These are phyloP conservation scores for Lachnellula suecica DNA, from an alignment of 2,329 filamentous ascomycete species.

Conservation along the genomic window DNA sequence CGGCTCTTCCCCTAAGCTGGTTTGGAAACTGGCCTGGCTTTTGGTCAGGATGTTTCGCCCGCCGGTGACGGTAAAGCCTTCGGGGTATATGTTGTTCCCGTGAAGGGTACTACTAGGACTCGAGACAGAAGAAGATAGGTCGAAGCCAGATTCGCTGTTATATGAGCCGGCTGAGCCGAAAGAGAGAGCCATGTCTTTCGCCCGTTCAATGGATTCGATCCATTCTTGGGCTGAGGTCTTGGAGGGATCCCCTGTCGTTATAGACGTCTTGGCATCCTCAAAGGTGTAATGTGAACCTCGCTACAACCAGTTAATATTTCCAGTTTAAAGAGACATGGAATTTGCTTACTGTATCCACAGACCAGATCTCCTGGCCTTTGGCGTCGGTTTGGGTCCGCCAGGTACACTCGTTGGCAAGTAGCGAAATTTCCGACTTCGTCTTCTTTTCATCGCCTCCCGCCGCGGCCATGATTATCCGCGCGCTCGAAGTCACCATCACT, in stretches of 20 bases:
- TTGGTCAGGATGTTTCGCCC: conserved; percentile 59
- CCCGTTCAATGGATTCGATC: conserved; percentile 84
- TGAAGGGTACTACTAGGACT: conserved; percentile 73
- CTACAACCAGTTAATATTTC: conserved; percentile 37
- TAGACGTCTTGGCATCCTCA: conserved; percentile 80
- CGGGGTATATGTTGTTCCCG: conserved; percentile 52
- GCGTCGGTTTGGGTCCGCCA: conserved; percentile 81
- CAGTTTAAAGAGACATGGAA: not conserved
- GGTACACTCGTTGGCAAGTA: conserved; percentile 70
- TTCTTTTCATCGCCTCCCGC: conserved; percentile 95
- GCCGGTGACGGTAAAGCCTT: conserved; percentile 51
- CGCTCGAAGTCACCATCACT: conserved; percentile 93
- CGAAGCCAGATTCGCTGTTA: conserved; percentile 65
- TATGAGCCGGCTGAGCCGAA: conserved; percentile 69
- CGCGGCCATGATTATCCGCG: conserved; percentile 84
- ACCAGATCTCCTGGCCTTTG: conserved; percentile 88
- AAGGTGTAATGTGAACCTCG: conserved; percentile 89
- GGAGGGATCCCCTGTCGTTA: conserved; percentile 57
- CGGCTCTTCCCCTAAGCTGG: conserved; percentile 30
- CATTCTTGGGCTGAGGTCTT: conserved; percentile 81
- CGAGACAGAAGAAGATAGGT: conserved; percentile 70
- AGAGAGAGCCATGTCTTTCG: conserved; percentile 78
- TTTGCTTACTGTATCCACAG: conserved; percentile 83
- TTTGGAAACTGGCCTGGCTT: conserved; percentile 53
- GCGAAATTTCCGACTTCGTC: conserved; percentile 86